Percentiles rank a stretch among this genome's conserved stretches.
These are phyloP conservation scores for Aspergillus latus DNA, from an alignment of 2,329 filamentous ascomycete genomes.

Conservation along the genomic window DNA sequence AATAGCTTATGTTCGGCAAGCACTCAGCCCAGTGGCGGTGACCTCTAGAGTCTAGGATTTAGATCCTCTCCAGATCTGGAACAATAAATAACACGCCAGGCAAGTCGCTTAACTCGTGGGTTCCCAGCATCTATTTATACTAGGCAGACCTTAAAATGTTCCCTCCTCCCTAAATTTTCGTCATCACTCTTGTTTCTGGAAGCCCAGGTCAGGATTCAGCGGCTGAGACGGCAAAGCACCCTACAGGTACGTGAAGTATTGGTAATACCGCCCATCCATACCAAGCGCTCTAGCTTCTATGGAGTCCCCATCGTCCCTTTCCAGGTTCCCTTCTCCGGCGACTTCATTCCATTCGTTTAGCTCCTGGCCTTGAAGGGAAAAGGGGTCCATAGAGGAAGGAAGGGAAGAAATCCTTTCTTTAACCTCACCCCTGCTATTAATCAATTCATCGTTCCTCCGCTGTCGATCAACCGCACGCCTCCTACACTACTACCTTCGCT, in stretches of 20 bases:
- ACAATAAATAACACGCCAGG: not conserved
- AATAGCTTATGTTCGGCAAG: not conserved
- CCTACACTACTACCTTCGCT: slow-evolving; percentile 15
- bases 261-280: not conserved
- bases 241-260: slow-evolving; percentile 8
- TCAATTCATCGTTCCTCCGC: slow-evolving; percentile 17
- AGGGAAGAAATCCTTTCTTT: slow-evolving; percentile 9
- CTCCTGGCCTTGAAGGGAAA: not conserved
- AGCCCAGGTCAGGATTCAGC: not conserved
- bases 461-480: slow-evolving; percentile 24
- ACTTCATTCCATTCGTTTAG: slow-evolving; percentile 6
- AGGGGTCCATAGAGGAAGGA: not conserved
- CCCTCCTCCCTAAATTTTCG: not conserved
- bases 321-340: not conserved
- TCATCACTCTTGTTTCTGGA: not conserved
- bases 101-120: not conserved
- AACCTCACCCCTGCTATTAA: slow-evolving; percentile 8
- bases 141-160: not conserved
- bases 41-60: slow-evolving; percentile 1
- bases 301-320: not conserved
- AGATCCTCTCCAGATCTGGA: not conserved
- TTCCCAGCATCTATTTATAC: not conserved
- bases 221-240: not conserved
- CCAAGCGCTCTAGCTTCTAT: not conserved
- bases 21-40: not conserved